Conservation (phyloP, 2,329 filamentous ascomycete genomes). For the Albophoma yamanashiensis region DNA sequence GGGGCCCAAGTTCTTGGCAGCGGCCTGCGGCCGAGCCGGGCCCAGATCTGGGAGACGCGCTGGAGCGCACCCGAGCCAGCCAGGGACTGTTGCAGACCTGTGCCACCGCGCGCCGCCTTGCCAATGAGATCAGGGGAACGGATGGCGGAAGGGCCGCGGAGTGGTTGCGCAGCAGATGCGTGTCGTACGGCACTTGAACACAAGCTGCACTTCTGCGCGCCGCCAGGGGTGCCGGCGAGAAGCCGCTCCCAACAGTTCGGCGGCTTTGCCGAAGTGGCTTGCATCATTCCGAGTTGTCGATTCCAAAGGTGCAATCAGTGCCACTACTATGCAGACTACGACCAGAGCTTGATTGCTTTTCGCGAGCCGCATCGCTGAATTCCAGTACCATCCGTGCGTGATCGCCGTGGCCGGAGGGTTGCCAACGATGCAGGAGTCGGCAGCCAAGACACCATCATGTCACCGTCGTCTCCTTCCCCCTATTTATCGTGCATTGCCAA, state of each 20-base stretch:
- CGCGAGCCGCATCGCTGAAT: neutral
- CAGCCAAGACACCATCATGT: neutral
- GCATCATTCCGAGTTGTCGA: neutral
- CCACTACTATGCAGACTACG: neutral
- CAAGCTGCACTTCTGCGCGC: neutral
- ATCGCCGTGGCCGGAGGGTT: neutral
- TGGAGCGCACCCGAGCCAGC: neutral
- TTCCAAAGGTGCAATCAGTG: neutral
- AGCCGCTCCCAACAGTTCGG: neutral
- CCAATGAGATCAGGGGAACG: neutral
- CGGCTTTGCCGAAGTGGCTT: neutral
- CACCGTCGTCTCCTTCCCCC: neutral
- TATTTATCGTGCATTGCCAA: neutral
- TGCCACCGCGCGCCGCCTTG: neutral
- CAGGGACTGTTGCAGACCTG: neutral
- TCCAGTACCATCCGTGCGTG: neutral
- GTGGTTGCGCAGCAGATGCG: neutral
- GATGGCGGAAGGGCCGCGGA: neutral
- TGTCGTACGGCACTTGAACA: neutral
- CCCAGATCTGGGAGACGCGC: neutral
- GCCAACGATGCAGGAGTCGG: neutral
- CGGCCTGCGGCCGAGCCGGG: neutral
- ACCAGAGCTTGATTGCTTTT: neutral
- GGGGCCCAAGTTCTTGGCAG: no score
- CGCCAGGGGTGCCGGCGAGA: neutral